A percentile compares a stretch with the other conserved stretches of the same genome.
Evolutionary conservation across 768 basidiomycete genomes (phyloP).

Genomic region (Floccularia luteovirens): DNA sequence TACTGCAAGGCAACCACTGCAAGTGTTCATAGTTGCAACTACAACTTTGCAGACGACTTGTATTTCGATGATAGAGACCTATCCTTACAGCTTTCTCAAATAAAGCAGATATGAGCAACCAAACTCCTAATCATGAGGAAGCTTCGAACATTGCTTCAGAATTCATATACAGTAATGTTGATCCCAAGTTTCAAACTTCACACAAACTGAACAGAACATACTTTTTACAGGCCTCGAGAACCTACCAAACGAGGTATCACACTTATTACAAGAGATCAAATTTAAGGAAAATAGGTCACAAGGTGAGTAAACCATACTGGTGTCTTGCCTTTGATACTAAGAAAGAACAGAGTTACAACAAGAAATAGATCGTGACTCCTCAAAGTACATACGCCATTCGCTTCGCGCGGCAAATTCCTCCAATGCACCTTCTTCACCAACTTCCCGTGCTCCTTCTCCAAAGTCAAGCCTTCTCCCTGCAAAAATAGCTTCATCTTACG

Average conservation of each 20-base stretch:
- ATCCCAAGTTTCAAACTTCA: constrained; percentile 9
- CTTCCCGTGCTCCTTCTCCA: constrained; percentile 26
- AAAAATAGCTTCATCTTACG: constrained; percentile 7
- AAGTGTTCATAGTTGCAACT: too few relatives aligned
- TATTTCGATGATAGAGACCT: too few relatives aligned
- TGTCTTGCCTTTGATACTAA: constrained; percentile 2
- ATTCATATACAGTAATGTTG: constrained; percentile 53
- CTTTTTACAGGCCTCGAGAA: constrained; percentile 38
- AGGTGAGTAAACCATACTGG: constrained; percentile 20
- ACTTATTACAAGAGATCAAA: constrained; percentile 45
- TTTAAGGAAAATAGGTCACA: constrained; percentile 33
- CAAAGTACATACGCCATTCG: constrained; percentile 42
- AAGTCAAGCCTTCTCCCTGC: constrained; percentile 26
- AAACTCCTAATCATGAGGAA: constrained; percentile 42
- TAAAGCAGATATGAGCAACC: too few relatives aligned
- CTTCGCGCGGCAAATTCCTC: constrained; percentile 21
- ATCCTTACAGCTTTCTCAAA: too few relatives aligned
- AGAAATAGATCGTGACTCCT: constrained; percentile 41
- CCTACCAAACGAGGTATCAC: constrained; percentile 43
- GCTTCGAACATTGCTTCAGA: constrained; percentile 46
- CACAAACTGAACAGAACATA: constrained; percentile 2
- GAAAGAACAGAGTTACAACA: constrained; percentile 32
- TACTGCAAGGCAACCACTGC: too few relatives aligned
- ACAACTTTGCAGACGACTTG: too few relatives aligned
- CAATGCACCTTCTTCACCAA: constrained; percentile 15